Conservation (phyloP, 495 filamentous ascomycete genomes). For the Hapsidospora chrysogenum region DNA sequence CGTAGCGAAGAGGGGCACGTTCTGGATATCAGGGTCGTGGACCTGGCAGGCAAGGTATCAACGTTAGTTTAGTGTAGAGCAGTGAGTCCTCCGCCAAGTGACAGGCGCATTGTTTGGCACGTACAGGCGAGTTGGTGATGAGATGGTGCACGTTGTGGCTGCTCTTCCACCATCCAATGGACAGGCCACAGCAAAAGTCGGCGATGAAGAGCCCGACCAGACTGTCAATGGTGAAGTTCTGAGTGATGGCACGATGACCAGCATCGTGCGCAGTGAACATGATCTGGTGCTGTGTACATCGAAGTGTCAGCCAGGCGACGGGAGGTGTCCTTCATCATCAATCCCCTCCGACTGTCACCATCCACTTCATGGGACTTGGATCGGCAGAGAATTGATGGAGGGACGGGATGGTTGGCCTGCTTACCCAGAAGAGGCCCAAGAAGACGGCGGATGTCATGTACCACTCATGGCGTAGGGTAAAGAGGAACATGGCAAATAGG, state of each 20-base stretch:
- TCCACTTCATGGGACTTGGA: too few relatives aligned
- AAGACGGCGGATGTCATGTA: constrained; percentile 27
- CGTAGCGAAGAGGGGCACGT: constrained; percentile 31
- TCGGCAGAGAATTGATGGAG: background rate
- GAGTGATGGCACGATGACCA: constrained; percentile 30
- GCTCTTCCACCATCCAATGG: constrained; percentile 36
- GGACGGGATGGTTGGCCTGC: background rate
- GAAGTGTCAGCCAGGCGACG: background rate
- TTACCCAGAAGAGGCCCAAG: constrained; percentile 25
- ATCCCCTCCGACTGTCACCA: too few relatives aligned
- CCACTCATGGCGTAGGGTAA: constrained; percentile 18
- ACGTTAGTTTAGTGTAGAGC: background rate
- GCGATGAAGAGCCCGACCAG: constrained; percentile 30
- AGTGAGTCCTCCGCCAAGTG: too few relatives aligned
- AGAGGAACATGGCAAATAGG: constrained; percentile 19
- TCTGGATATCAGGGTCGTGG: constrained; percentile 35
- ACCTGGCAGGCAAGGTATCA: constrained; percentile 10
- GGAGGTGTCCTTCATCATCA: background rate
- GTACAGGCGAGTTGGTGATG: constrained; percentile 27
- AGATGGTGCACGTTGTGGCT: constrained; percentile 37
- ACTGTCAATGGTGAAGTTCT: constrained; percentile 26
- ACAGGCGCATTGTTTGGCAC: background rate
- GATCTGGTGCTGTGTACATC: constrained; percentile 29
- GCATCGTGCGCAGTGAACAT: constrained; percentile 38
- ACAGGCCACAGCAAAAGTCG: constrained; percentile 30